Conservation (phyloP, 768 basidiomycete species). For the Boletellus emodensis region DNA sequence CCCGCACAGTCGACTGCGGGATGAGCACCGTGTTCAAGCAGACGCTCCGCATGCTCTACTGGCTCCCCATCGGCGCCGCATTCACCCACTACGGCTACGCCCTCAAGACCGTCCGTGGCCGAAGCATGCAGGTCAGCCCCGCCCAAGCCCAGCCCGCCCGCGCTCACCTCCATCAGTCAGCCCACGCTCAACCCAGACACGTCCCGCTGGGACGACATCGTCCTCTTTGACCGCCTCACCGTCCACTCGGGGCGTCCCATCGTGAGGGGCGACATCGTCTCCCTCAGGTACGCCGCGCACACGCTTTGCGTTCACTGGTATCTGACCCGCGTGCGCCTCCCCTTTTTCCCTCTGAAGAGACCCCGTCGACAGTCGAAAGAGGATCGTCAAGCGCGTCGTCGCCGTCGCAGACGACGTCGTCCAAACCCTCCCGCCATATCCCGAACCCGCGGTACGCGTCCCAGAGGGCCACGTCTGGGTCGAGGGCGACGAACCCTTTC, state of each 20-base stretch:
- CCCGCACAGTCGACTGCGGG: background rate
- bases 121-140: slow-evolving; percentile 67
- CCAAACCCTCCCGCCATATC: slow-evolving; percentile 66
- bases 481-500: slow-evolving; percentile 44
- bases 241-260: slow-evolving; percentile 35
- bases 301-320: too few relatives aligned
- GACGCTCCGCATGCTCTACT: slow-evolving; percentile 40
- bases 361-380: slow-evolving; percentile 48
- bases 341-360: too few relatives aligned
- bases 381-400: slow-evolving; percentile 64
- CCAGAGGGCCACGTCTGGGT: slow-evolving; percentile 71
- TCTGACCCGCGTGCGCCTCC: background rate
- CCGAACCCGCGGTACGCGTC: slow-evolving; percentile 47
- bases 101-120: slow-evolving; percentile 52
- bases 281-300: slow-evolving; percentile 42
- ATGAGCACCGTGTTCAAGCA: background rate
- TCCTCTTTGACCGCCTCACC: slow-evolving; percentile 54
- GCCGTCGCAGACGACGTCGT: slow-evolving; percentile 62
- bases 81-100: slow-evolving; percentile 49
- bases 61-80: slow-evolving; percentile 53
- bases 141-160: background rate
- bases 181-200: slow-evolving; percentile 72
- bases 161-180: slow-evolving; percentile 40
- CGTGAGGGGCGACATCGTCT: slow-evolving; percentile 61
- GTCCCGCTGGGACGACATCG: slow-evolving; percentile 58